These are phyloP conservation scores for Filobasidium uniguttulatum DNA, from an alignment of 1,284 basidiomycete genomes.

Conservation along the genomic window DNA sequence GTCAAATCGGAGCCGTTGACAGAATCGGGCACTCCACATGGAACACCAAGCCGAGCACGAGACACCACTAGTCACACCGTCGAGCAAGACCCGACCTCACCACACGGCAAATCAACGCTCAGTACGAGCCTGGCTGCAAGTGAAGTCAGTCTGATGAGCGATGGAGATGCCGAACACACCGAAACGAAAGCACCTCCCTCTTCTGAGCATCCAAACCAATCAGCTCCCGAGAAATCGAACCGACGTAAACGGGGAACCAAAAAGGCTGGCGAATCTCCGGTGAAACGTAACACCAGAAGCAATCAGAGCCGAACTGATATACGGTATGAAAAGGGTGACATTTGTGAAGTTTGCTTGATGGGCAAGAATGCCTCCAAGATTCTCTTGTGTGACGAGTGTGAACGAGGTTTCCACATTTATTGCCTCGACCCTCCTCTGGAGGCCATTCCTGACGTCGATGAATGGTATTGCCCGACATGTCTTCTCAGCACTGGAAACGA, in stretches of 20 bases:
- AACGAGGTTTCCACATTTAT: conserved; percentile 91
- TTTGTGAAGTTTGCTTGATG: conserved; percentile 81
- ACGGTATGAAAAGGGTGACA: conserved; percentile 18
- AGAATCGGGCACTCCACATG: no score
- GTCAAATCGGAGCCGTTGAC: no score
- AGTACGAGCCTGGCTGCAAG: background rate
- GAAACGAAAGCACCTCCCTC: background rate
- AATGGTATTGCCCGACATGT: conserved; percentile 91
- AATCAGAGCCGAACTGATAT: background rate
- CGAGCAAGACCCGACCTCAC: no score
- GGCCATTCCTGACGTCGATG: conserved; percentile 70
- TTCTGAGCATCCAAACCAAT: background rate
- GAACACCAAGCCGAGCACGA: no score
- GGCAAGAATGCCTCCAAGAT: conserved; percentile 79
- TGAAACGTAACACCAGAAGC: background rate
- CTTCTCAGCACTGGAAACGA: conserved; percentile 89
- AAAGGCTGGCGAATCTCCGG: background rate
- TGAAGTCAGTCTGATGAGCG: background rate
- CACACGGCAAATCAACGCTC: background rate
- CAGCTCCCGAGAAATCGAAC: background rate
- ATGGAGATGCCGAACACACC: background rate
- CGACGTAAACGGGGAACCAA: background rate
- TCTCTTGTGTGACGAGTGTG: conserved; percentile 92
- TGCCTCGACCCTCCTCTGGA: conserved; percentile 84
- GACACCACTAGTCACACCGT: no score